Evolutionary conservation across 2,329 filamentous ascomycete genomes (phyloP).

Genomic region (Xylariaceae sp.): DNA sequence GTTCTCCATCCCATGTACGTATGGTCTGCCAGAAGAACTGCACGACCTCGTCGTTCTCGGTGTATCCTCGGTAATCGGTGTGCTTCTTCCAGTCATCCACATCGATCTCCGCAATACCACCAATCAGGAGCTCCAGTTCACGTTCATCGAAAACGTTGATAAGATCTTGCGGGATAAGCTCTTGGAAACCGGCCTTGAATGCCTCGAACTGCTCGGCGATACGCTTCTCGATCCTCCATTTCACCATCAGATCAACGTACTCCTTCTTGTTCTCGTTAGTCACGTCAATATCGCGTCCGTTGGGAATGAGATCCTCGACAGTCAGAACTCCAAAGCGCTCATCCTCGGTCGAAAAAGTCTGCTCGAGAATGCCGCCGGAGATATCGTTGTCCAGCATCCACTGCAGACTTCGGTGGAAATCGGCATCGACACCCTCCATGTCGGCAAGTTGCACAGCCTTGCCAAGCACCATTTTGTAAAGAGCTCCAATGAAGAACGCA

Average conservation of each 20-base stretch:
- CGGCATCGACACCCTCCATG: constrained; percentile 98
- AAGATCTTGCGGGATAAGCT: constrained; percentile 91
- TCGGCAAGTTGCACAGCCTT: constrained; percentile 89
- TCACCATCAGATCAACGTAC: constrained; percentile 97
- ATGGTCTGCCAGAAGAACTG: constrained; percentile 99
- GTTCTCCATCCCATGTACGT: constrained; percentile 93
- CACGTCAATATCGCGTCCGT: constrained; percentile 87
- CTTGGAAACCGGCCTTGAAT: constrained; percentile 95
- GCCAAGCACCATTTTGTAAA: constrained; percentile 98
- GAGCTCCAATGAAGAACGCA: constrained; percentile 96
- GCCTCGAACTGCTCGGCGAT: constrained; percentile 98
- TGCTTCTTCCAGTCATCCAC: constrained; percentile 99
- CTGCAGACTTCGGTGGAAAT: constrained; percentile 92
- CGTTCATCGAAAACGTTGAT: constrained; percentile 99
- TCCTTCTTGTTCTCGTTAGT: constrained; percentile 99
- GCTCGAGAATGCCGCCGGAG: constrained; percentile 81
- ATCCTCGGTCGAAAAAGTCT: constrained; percentile 95
- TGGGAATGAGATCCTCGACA: constrained; percentile 88
- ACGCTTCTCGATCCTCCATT: constrained; percentile 98
- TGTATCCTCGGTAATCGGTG: constrained; percentile 98
- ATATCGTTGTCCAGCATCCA: constrained; percentile 99
- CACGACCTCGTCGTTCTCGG: constrained; percentile 94
- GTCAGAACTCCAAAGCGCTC: constrained; percentile 94
- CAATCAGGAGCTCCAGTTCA: constrained; percentile 92
- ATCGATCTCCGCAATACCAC: constrained; percentile 99